Conservation (phyloP, 2,329 filamentous ascomycete genomes). For the Hymenoscyphus albidus region DNA sequence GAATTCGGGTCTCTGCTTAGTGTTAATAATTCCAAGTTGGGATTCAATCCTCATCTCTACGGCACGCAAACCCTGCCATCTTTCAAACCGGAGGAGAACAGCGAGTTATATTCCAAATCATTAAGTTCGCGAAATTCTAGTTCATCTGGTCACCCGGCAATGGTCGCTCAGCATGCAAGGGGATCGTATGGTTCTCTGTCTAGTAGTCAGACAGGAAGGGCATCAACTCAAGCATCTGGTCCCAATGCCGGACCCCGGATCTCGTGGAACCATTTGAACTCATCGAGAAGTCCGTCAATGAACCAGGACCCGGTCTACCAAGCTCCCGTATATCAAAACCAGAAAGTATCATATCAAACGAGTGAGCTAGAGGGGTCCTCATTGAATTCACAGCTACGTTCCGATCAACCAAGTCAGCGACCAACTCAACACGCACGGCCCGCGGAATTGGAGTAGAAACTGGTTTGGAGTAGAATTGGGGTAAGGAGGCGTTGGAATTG, state of each 20-base stretch:
- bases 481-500: neutral
- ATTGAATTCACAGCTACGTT: neutral
- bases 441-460: slow-evolving; percentile 6
- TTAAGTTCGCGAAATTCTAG: slow-evolving; percentile 12
- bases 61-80: neutral
- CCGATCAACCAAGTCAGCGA: neutral
- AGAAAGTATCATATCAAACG: neutral
- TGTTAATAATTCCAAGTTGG: neutral
- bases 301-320: neutral
- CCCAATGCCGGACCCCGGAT: slow-evolving; percentile 12
- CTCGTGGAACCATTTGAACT: slow-evolving; percentile 15
- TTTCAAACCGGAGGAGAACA: neutral
- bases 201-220: neutral
- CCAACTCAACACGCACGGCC: neutral
- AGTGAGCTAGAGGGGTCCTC: neutral
- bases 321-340: neutral
- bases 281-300: slow-evolving; percentile 12
- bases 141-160: slow-evolving; percentile 8
- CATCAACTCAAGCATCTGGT: neutral
- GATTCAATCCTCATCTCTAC: neutral
- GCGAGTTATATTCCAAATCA: slow-evolving; percentile 14
- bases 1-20: neutral
- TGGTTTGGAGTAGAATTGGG: neutral
- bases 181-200: slow-evolving; percentile 3
- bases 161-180: neutral